Evolutionary conservation across 805 yeast species (phyloP).

Genomic region (Teunomyces stri): DNA sequence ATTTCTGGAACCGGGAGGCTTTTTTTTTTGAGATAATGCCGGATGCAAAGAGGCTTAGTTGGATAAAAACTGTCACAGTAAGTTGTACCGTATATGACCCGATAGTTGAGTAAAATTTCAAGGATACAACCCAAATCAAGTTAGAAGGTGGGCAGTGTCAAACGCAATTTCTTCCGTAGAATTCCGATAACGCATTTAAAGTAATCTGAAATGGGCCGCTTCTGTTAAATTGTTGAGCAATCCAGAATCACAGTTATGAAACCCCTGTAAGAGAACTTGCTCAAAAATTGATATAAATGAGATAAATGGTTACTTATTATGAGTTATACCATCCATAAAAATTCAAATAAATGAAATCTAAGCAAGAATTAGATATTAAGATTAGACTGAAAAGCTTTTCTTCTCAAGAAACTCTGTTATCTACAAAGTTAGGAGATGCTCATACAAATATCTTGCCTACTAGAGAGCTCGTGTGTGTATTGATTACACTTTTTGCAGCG

Average conservation of each 20-base stretch:
- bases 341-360: background rate
- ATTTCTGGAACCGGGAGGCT: background rate
- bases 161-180: background rate
- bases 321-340: background rate
- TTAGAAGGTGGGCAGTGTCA: background rate
- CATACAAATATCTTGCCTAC: slow-evolving; percentile 42
- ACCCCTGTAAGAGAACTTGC: background rate
- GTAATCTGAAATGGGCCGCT: background rate
- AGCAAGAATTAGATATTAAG: background rate
- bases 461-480: slow-evolving; percentile 35
- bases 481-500: slow-evolving; percentile 38
- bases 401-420: slow-evolving; percentile 1
- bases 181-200: background rate
- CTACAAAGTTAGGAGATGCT: slow-evolving; percentile 31
- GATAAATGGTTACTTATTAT: background rate
- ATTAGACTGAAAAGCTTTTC: slow-evolving; percentile 1
- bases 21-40: background rate
- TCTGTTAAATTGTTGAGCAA: background rate
- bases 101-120: too few relatives aligned
- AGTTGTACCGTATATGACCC: background rate
- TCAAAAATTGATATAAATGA: background rate
- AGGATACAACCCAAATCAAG: background rate
- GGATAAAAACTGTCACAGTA: background rate
- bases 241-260: background rate
- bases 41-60: background rate